Evolutionary conservation across 2,329 filamentous ascomycete species (phyloP).

Genomic region (Sporothrix schenckii): DNA sequence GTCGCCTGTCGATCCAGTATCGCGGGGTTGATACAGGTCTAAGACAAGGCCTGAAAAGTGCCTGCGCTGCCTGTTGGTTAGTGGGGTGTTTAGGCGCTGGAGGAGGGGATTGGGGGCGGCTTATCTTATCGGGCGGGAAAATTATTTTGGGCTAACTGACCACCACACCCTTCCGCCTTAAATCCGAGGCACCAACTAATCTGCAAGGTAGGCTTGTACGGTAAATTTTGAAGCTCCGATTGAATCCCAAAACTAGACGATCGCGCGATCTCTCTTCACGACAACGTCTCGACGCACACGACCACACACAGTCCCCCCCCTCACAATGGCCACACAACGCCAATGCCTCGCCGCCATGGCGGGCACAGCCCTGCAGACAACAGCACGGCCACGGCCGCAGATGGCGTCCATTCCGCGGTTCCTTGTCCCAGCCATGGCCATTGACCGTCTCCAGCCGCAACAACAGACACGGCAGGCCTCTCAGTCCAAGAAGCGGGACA

Average conservation of each 20-base stretch:
- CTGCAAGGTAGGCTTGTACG: not conserved
- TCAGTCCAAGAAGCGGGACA: constrained; percentile 53
- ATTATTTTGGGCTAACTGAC: not conserved
- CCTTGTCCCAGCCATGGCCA: constrained; percentile 51
- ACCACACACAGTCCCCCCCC: constrained; percentile 38
- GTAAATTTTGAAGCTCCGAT: constrained; percentile 29
- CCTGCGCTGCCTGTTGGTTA: not conserved
- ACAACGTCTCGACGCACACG: not conserved
- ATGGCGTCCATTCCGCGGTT: constrained; percentile 53
- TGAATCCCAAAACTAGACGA: constrained; percentile 18
- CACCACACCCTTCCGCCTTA: constrained; percentile 20
- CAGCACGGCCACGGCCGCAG: constrained; percentile 48
- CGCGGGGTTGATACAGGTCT: constrained; percentile 25
- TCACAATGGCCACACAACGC: constrained; percentile 55
- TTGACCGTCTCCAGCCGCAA: constrained; percentile 43
- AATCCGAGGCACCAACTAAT: constrained; percentile 34
- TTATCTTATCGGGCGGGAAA: constrained; percentile 35
- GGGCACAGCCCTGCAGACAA: constrained; percentile 51
- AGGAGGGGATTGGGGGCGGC: not conserved
- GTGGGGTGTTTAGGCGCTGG: constrained; percentile 26
- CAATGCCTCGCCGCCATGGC: constrained; percentile 60
- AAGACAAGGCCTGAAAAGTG: constrained; percentile 18
- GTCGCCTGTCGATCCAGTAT: constrained; percentile 16
- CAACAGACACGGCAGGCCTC: constrained; percentile 45
- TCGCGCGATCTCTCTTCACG: not conserved